Evolutionary conservation across 2,329 filamentous ascomycete species (phyloP), one percentile per base, ranked within the genome.

Genomic region (Nemania serpens): DNA sequence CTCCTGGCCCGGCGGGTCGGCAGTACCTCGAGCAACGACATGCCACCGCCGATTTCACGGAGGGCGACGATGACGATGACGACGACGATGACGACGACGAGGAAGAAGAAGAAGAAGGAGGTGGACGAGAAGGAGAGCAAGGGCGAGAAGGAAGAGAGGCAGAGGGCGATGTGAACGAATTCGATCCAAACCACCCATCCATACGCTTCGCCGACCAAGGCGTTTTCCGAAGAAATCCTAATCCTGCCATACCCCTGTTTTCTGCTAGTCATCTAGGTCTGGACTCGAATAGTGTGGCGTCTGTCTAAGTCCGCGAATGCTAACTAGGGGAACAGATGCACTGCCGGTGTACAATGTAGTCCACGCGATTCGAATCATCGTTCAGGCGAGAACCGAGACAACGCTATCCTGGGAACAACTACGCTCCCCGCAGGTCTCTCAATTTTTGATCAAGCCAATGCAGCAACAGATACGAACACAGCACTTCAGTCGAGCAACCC

Each of bases 391-490:
- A 72, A 96, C 92, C 75, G 94, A 98, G 78, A 97, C 93, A 1
- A 94, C 92, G 0, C 79, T 98, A 52, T 89, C 92, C 15, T 98
- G 93, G 93, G 94, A 98, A 66, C 94, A 98, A 75, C 82, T 98
- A 64, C 87, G 93, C 65, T 96, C 93, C n/a, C 94, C 94, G 2
- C 94, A 98, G 74, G 89, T 98, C 58, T 97, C 93, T 15, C 93
- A 97, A 73, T 98, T 98, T 74, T 84, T 98, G 37, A 85, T 97
- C 73, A 97, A 97, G 79, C 94, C 94, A 2, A 95, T 97, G 80
- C 92, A 95, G 75, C 90, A 95, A 73, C 90, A 94, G 74, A 93
- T 97, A 65, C 88, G 89, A 62, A 82, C 86, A 15, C 87, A 90
- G 53, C 91, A 97, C 76, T 94, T 96, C 75, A 93, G 90, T 33